A percentile compares a stretch with the other conserved stretches of the same genome.
Conservation (phyloP, 345 rosid genomes). For the Arabis alpina region DNA sequence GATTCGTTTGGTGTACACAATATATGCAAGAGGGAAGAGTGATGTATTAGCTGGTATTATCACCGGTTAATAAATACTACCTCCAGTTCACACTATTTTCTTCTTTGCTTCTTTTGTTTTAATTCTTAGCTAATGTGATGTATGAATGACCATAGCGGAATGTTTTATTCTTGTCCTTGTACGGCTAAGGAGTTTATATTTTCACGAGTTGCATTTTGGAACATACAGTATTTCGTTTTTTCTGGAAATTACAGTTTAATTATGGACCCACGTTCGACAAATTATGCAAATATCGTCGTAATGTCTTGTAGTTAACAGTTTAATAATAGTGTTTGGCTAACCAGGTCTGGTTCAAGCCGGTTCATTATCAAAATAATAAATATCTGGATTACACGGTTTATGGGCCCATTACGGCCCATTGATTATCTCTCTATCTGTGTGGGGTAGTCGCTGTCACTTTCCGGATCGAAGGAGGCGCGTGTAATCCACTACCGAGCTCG, state of each 20-base stretch:
- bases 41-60: constrained; percentile 92
- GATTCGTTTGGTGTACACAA: constrained; percentile 84
- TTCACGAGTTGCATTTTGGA: not conserved
- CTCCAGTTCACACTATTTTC: not conserved
- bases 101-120: not conserved
- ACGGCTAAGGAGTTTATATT: too few relatives aligned
- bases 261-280: too few relatives aligned
- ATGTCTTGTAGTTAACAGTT: too few relatives aligned
- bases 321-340: too few relatives aligned
- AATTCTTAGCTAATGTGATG: constrained; percentile 1
- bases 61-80: constrained; percentile 52
- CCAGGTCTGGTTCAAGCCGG: too few relatives aligned
- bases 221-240: not conserved
- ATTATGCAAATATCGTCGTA: too few relatives aligned
- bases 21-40: constrained; percentile 87
- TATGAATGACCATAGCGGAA: constrained; percentile 24
- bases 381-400: too few relatives aligned
- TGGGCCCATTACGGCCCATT: not conserved
- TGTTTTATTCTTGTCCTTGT: not conserved
- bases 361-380: too few relatives aligned
- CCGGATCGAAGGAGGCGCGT: constrained; percentile 14
- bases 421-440: not conserved
- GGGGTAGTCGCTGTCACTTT: constrained; percentile 15
- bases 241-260: too few relatives aligned
- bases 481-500: constrained; percentile 10